Evolutionary conservation across 768 basidiomycete genomes (phyloP).

Genomic region (Hebeloma cylindrosporum): DNA sequence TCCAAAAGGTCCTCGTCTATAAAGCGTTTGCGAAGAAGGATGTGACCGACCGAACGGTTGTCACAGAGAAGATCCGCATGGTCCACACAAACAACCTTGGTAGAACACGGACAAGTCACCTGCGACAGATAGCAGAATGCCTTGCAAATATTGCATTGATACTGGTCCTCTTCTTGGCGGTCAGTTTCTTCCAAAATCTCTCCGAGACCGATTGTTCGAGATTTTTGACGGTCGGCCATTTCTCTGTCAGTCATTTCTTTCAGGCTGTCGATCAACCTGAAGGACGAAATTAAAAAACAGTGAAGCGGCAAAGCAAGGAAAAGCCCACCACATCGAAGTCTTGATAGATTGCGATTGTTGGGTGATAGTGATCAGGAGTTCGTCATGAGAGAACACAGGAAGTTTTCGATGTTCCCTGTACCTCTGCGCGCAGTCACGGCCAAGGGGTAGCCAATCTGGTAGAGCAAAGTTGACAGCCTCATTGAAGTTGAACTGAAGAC

Average conservation of each 20-base stretch:
- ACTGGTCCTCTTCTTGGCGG: conserved; percentile 91
- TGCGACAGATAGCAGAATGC: conserved; percentile 95
- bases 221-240: conserved; percentile 59
- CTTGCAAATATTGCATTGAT: conserved; percentile 93
- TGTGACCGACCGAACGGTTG: conserved; percentile 42
- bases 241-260: conserved; percentile 90
- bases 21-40: conserved; percentile 75
- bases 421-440: conserved; percentile 83
- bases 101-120: conserved; percentile 78
- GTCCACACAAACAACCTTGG: conserved; percentile 80
- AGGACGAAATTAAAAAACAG: conserved; percentile 8
- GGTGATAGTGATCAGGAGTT: conserved; percentile 96
- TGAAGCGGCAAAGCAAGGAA: neutral
- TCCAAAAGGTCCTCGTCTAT: conserved; percentile 76
- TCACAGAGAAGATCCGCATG: conserved; percentile 80
- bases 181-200: conserved; percentile 80
- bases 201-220: conserved; percentile 57
- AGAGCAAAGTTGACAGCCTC: conserved; percentile 99
- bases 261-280: conserved; percentile 81
- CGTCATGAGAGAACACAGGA: conserved; percentile 98
- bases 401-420: conserved; percentile 90
- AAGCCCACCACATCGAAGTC: conserved; percentile 85
- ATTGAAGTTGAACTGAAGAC: conserved; percentile 88
- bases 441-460: conserved; percentile 90
- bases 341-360: conserved; percentile 90